Conservation (phyloP, 192 early-diverging fungal species). For the Podila horticola region DNA sequence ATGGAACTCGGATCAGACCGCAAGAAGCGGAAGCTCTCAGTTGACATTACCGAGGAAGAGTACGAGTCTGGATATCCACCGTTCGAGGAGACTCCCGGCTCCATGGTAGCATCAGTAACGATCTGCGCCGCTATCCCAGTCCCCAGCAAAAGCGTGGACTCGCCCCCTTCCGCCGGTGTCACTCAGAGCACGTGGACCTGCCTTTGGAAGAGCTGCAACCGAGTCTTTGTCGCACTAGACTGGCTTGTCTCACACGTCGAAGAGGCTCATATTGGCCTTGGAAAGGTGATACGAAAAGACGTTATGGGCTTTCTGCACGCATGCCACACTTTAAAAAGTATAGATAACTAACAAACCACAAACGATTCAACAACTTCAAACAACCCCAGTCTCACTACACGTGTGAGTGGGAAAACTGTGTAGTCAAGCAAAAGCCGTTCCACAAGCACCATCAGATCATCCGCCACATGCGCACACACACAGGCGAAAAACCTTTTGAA, state of each 20-base stretch:
- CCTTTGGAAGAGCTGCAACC: conserved; percentile 57
- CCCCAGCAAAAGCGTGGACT: not conserved
- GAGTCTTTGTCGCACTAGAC: conserved; percentile 48
- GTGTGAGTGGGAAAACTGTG: conserved; percentile 56
- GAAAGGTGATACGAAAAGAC: conserved; percentile 49
- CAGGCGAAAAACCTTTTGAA: conserved; percentile 54
- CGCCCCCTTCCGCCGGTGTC: not conserved
- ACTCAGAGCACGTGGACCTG: conserved; percentile 38
- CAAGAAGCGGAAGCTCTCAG: conserved; percentile 19
- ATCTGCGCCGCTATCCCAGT: not conserved
- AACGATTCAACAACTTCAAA: not conserved
- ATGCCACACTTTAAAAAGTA: not conserved
- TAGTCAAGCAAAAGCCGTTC: conserved; percentile 64
- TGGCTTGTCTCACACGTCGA: conserved; percentile 57
- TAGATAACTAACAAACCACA: not conserved
- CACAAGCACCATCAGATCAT: conserved; percentile 73
- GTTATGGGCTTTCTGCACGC: not conserved
- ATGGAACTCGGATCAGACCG: conserved; percentile 12
- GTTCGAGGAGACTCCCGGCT: conserved; percentile 3
- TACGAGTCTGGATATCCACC: conserved; percentile 3
- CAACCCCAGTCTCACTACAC: conserved; percentile 41
- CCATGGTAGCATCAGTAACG: conserved; percentile 1
- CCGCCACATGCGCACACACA: conserved; percentile 59
- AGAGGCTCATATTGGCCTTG: conserved; percentile 59
- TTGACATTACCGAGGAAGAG: conserved; percentile 8